Base-by-base conservation (phyloP, 2,329 filamentous ascomycete species). In the Pezicula rhizophila region DNA sequence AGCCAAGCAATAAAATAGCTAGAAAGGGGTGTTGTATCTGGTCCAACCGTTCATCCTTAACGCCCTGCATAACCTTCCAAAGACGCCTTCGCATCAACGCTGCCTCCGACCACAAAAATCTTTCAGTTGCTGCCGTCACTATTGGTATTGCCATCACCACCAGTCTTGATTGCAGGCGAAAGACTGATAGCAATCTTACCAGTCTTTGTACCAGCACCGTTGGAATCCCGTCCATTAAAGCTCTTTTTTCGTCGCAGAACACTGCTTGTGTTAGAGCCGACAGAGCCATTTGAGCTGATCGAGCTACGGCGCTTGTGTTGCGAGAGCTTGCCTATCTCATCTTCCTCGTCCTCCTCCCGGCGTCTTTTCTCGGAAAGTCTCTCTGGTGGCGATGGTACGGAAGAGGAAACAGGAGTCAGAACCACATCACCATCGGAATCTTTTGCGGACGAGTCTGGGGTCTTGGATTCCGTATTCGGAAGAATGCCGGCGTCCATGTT, bases 301-400 rank as follows among this genome's bases (percentile, higher is more conserved):
- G 78, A 76, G 48, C 79, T 83, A 34, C 81, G 76, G 37, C 81
- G 75, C 62, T 84, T 85, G 11, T 55, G 51, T 43, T 78, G 72
- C 55, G 88, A 82, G 59, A 96, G 76, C 68, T 93, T 95, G 47
- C 84, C 83, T n/a, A 97, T 71, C 61, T 92, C 89, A 56, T 96
- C 91, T 48, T 96, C 91, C 41, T 96, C 92, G 53, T 95, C 89
- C 49, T 96, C 92, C 64, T 96, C 91, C 59, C 93, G 81, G 42
- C 92, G 80, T 42, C 92, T 85, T 68, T 97, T 97, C 66, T 95
- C 89, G 0, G 89, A 86, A 15, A 95, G 69, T 47, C 89, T 79
- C 66, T 96, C 89, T 0, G 84, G 86, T 3, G 85, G 84, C 6
- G 64, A 62, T 25, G 65, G 63, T n/a, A 59, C 64, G 43, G 62